A percentile compares a stretch with the other conserved stretches of the same genome.
These are phyloP conservation scores for Monosporascus ibericus DNA, from an alignment of 2,329 filamentous ascomycete species.

Conservation along the genomic window DNA sequence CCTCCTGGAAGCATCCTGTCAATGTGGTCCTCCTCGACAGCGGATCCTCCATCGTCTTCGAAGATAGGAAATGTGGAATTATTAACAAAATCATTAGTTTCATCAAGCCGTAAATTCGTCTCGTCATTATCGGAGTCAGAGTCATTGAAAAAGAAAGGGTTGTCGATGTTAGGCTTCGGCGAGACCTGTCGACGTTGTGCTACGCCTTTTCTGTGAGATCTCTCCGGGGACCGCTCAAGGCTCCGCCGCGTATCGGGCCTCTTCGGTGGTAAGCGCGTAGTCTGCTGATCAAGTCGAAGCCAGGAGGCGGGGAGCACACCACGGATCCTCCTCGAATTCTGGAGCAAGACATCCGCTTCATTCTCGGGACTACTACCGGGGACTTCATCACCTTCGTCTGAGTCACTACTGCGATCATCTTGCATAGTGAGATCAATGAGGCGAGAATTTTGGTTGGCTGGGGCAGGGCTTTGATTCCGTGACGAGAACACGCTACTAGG, in stretches of 20 bases:
- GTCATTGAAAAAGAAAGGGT: slow-evolving; percentile 39
- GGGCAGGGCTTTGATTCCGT: slow-evolving; percentile 19
- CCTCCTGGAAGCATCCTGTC: slow-evolving; percentile 43
- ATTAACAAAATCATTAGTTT: slow-evolving; percentile 4
- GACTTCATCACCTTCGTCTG: slow-evolving; percentile 8
- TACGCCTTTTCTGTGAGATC: slow-evolving; percentile 39
- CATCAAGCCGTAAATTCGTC: slow-evolving; percentile 16
- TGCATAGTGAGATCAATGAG: slow-evolving; percentile 21
- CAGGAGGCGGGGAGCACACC: slow-evolving; percentile 64
- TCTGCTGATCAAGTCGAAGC: slow-evolving; percentile 52
- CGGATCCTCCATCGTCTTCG: slow-evolving; percentile 32
- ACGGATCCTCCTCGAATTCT: slow-evolving; percentile 39
- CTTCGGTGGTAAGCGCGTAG: slow-evolving; percentile 25
- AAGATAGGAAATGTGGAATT: slow-evolving; percentile 11
- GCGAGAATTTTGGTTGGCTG: slow-evolving; percentile 7
- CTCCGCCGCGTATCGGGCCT: slow-evolving; percentile 22
- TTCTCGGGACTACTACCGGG: slow-evolving; percentile 28
- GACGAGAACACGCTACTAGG: slow-evolving; percentile 21
- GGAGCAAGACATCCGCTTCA: slow-evolving; percentile 26
- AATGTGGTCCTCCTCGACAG: slow-evolving; percentile 45
- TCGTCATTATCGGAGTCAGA: slow-evolving; percentile 40
- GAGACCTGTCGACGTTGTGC: slow-evolving; percentile 37
- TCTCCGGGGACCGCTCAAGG: slow-evolving; percentile 31
- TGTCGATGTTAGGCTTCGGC: slow-evolving; percentile 20
- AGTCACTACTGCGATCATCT: slow-evolving; percentile 10